Conservation (phyloP, 116 monocot genomes). For the Papilionanthe hybrid region DNA sequence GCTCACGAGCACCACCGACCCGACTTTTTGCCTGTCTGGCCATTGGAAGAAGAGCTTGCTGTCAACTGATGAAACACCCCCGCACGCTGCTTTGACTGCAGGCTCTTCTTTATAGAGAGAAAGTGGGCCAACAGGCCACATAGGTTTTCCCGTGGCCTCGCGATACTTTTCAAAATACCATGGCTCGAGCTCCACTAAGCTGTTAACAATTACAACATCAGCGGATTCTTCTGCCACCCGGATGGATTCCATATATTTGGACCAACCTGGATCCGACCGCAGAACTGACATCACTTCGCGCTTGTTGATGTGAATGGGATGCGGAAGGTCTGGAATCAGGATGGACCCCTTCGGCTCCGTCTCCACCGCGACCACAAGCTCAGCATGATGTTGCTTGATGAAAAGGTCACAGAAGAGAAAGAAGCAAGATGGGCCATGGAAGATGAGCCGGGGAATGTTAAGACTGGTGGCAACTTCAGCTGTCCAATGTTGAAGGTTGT, state of each 20-base stretch:
- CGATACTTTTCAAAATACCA: not conserved
- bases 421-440: conserved; percentile 19
- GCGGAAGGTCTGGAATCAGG: conserved; percentile 21
- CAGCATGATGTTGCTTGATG: not conserved
- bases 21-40: not conserved
- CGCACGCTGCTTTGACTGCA: conserved; percentile 14
- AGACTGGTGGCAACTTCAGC: conserved; percentile 8
- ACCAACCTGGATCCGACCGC: not conserved
- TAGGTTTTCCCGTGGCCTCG: not conserved
- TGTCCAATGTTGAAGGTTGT: conserved; percentile 16
- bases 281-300: not conserved
- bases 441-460: conserved; percentile 10
- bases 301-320: not conserved
- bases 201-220: not conserved
- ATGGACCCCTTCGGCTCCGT: conserved; percentile 8
- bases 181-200: not conserved
- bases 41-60: not conserved
- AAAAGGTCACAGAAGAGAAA: conserved; percentile 1
- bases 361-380: not conserved
- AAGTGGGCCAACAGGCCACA: conserved; percentile 37
- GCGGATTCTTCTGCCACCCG: not conserved
- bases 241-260: not conserved
- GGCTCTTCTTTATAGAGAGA: conserved; percentile 16
- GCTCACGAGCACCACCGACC: conserved; percentile 7
- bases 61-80: conserved; percentile 5